A percentile compares a stretch with the other conserved stretches of the same genome.
Evolutionary conservation across 768 basidiomycete genomes (phyloP).

Genomic region (Collybiopsis confluens): DNA sequence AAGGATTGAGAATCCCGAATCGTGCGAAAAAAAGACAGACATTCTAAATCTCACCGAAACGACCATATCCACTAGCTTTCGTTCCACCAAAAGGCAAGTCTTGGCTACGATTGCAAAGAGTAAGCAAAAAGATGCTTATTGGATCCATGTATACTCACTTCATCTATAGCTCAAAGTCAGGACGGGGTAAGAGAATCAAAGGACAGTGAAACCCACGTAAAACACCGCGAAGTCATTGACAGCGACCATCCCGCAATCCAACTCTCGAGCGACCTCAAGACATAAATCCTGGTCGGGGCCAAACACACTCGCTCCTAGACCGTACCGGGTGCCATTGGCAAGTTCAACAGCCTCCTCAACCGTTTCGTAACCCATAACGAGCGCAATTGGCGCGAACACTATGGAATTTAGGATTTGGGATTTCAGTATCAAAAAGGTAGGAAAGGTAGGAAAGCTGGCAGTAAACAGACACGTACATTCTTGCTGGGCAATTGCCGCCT

Average conservation of each 20-base stretch:
- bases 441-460: too few species aligned
- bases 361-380: constrained; percentile 79
- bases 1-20: not conserved
- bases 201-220: constrained; percentile 50
- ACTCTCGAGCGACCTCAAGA: constrained; percentile 68
- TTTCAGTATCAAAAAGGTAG: too few species aligned
- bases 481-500: constrained; percentile 72
- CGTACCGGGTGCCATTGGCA: constrained; percentile 85
- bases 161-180: constrained; percentile 35
- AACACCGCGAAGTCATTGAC: constrained; percentile 92
- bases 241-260: constrained; percentile 97
- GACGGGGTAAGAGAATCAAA: not conserved
- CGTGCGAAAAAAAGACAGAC: constrained; percentile 8
- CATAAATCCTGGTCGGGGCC: constrained; percentile 81
- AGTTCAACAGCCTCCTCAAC: constrained; percentile 84
- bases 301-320: constrained; percentile 92
- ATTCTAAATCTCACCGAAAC: constrained; percentile 62
- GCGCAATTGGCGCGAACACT: constrained; percentile 94
- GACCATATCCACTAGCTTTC: constrained; percentile 88
- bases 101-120: constrained; percentile 50
- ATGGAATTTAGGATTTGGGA: constrained; percentile 2
- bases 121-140: constrained; percentile 8
- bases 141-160: constrained; percentile 47
- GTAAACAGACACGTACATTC: constrained; percentile 69
- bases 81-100: constrained; percentile 93